Evolutionary conservation across 1,139 yeast genomes (phyloP), one percentile per base, ranked within the genome.

Genomic region (Blastobotrys buckinghamii): DNA sequence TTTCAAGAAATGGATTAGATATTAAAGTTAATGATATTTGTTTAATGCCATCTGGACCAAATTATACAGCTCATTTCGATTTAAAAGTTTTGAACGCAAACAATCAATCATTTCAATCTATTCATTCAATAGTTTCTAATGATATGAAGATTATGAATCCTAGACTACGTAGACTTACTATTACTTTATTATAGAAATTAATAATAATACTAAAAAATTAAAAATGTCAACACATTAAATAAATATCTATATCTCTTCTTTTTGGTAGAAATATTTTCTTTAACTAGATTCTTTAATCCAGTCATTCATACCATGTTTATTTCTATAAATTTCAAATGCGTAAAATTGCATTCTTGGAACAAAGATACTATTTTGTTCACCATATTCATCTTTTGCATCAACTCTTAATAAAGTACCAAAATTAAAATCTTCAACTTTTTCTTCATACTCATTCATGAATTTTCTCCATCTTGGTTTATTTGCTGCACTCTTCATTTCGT

Each of bases 401-500:
- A 78, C 70, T 74, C 99, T 83, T 63, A 94, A 73, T 60, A 94
- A 74, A 24, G 98, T 89, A 54, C 99, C 99, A 64, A 94, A 92
- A 72, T 94, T 94, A 72, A 78, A 94, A 69, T 94, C 98, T 55
- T 86, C 95, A 15, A 70, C 67, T 24, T 54, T 67, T 53, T 82
- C 79, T 62, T 89, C 94, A 71, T 88, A 94, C 55, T 78, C 74
- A 64, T 84, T 87, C 72, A 94, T 82, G 67, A 83, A 94, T 27
- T 70, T 72, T 76, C 97, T 85, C 99, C 99, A 94, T 69, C 79
- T 82, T 56, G 78, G 84, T 71, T 92, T 94, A 55, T 95, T 96
- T 27, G 67, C 72, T 36, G 78, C 75, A 43, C 84, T 78, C 70
- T 94, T 94, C 84, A 94, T 81, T 51, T 81, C 87, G 37, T 81